These are phyloP conservation scores for Cystobasidiopsis lactophilus DNA, from an alignment of 768 basidiomycete species.

Conservation along the genomic window DNA sequence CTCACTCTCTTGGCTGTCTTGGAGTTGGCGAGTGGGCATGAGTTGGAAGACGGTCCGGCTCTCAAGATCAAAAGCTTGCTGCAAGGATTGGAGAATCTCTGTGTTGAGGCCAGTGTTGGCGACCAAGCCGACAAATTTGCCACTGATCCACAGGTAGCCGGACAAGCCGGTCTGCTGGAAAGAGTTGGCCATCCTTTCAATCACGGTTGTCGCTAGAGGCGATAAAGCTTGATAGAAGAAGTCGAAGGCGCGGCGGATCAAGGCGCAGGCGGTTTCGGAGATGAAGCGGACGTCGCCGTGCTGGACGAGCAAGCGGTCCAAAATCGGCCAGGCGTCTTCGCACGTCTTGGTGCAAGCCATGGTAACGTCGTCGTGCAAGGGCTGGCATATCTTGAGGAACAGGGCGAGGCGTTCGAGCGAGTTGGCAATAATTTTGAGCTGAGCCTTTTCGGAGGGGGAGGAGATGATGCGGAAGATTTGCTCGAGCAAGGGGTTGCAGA, in stretches of 20 bases:
- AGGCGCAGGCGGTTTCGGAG: conserved; percentile 61
- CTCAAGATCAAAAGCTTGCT: conserved; percentile 47
- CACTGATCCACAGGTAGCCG: conserved; percentile 81
- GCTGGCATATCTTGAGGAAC: conserved; percentile 63
- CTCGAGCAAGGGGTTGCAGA: conserved; percentile 61
- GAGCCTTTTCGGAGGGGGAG: conserved; percentile 48
- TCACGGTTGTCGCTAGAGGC: conserved; percentile 44
- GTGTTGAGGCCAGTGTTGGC: conserved; percentile 39
- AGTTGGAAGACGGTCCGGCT: conserved; percentile 48
- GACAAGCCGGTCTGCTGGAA: conserved; percentile 65
- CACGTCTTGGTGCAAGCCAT: conserved; percentile 53
- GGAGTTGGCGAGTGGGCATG: conserved; percentile 43
- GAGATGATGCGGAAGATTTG: conserved; percentile 42
- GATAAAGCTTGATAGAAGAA: conserved; percentile 52
- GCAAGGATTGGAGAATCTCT: conserved; percentile 33
- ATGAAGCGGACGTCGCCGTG: conserved; percentile 54
- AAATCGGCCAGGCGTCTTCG: conserved; percentile 56
- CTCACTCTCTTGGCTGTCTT: conserved; percentile 73
- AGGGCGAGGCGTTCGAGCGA: conserved; percentile 67
- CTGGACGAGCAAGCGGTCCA: conserved; percentile 56
- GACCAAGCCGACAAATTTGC: conserved; percentile 60
- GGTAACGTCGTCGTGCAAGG: conserved; percentile 65
- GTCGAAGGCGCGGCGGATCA: conserved; percentile 58
- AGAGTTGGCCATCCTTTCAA: conserved; percentile 49
- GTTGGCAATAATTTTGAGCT: conserved; percentile 19